phyloP scores from a whole-genome alignment of 768 basidiomycete genomes.

The Trametes cinnabarina region DNA sequence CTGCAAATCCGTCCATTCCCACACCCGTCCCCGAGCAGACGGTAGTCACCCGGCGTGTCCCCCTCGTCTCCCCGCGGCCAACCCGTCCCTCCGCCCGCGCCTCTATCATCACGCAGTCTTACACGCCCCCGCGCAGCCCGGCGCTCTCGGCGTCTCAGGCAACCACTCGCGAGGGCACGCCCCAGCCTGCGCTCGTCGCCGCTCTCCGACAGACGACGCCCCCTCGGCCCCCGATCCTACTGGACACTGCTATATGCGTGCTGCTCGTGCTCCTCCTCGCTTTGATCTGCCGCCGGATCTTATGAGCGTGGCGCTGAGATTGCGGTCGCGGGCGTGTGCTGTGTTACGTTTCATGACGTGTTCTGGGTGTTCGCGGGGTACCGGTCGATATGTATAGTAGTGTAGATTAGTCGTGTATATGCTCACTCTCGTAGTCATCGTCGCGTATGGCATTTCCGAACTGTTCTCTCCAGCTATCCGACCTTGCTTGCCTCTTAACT shows the following conservation, averaged over 20 bases:
- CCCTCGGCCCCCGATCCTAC: constrained; percentile 53
- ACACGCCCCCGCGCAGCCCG: constrained; percentile 10
- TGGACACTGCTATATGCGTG: constrained; percentile 75
- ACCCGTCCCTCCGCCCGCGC: constrained; percentile 23
- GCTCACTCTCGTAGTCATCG: not conserved
- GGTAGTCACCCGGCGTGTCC: constrained; percentile 15
- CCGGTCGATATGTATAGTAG: constrained; percentile 4
- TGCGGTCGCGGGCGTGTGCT: too few species aligned
- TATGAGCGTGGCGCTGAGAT: constrained; percentile 26
- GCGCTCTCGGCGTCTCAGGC: constrained; percentile 6
- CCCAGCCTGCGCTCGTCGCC: constrained; percentile 17
- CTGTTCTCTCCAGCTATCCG: not conserved
- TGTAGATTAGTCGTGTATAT: constrained; percentile 11
- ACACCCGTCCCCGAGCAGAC: constrained; percentile 6
- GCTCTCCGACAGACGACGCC: constrained; percentile 14
- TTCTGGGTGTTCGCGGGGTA: not conserved
- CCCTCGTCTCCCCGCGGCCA: constrained; percentile 25
- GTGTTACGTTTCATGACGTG: not conserved
- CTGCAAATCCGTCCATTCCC: not conserved
- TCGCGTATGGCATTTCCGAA: not conserved
- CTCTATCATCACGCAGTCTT: constrained; percentile 18
- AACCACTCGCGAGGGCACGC: constrained; percentile 10
- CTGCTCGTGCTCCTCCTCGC: constrained; percentile 66
- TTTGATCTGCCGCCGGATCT: constrained; percentile 60
- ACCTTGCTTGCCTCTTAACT: too few species aligned